These are phyloP conservation scores for Cordyceps farinosa DNA, from an alignment of 2,329 filamentous ascomycete species.

Conservation along the genomic window DNA sequence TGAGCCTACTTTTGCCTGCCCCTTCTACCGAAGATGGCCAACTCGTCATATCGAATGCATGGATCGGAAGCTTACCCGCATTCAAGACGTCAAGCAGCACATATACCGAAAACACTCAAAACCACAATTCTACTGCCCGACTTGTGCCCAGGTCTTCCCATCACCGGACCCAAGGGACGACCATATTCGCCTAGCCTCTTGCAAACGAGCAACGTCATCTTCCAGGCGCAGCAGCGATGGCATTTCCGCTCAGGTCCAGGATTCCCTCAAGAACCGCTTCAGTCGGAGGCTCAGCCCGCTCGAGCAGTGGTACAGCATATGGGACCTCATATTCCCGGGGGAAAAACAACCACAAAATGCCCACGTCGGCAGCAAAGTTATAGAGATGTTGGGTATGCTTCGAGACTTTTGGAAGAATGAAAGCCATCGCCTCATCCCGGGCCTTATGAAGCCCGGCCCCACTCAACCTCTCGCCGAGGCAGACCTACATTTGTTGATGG, in stretches of 20 bases:
- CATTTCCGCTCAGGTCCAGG: conserved; percentile 15
- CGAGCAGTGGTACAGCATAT: conserved; percentile 22
- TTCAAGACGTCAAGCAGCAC: conserved; percentile 24
- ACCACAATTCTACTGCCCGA: conserved; percentile 18
- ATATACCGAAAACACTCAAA: conserved; percentile 19
- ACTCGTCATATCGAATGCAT: conserved; percentile 20
- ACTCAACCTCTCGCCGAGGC: not conserved
- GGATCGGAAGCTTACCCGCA: conserved; percentile 20
- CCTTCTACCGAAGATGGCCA: conserved; percentile 20
- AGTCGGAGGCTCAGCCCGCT: conserved; percentile 5
- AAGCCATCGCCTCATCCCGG: conserved; percentile 2
- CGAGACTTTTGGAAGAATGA: conserved; percentile 17
- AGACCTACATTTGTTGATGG: conserved; percentile 2
- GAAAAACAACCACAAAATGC: not conserved
- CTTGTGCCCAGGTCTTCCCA: conserved; percentile 12
- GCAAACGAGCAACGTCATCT: not conserved
- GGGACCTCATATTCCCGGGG: conserved; percentile 20
- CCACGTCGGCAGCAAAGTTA: conserved; percentile 16
- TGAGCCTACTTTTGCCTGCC: conserved; percentile 21
- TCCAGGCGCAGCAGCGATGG: conserved; percentile 2
- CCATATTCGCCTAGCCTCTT: conserved; percentile 9
- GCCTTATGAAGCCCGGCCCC: not conserved
- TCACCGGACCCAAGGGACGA: conserved; percentile 6
- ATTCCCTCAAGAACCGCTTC: conserved; percentile 17
- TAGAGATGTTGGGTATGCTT: conserved; percentile 20